A percentile compares a stretch with the other conserved stretches of the same genome.
phyloP scores from a whole-genome alignment of 2,329 filamentous ascomycete genomes.

The Neofusicoccum laricinum region DNA sequence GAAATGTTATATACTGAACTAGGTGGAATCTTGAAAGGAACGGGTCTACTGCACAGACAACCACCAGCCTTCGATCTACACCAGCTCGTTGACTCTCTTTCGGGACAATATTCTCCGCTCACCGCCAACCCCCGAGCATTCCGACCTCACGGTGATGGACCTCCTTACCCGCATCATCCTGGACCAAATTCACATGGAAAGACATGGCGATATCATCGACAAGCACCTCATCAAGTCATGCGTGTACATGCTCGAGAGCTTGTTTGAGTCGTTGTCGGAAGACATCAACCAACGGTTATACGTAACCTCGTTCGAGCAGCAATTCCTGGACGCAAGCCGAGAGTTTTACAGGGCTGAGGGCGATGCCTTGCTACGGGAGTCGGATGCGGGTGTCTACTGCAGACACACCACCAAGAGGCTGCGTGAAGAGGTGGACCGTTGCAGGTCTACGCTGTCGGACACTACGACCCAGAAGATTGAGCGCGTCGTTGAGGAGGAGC shows the following conservation, averaged over 20 bases:
- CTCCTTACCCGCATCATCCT: constrained; percentile 79
- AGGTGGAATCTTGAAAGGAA: constrained; percentile 51
- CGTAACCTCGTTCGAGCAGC: constrained; percentile 74
- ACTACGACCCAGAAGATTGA: constrained; percentile 71
- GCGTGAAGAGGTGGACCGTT: constrained; percentile 77
- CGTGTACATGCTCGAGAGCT: constrained; percentile 81
- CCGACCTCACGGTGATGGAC: constrained; percentile 59
- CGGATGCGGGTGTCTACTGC: constrained; percentile 80
- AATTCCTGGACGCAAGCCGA: constrained; percentile 68
- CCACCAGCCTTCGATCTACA: constrained; percentile 74
- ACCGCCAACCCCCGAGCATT: constrained; percentile 41
- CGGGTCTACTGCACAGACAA: constrained; percentile 75
- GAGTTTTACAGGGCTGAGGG: constrained; percentile 76
- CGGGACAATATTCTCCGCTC: constrained; percentile 78
- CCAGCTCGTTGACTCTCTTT: constrained; percentile 81
- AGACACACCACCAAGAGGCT: constrained; percentile 71
- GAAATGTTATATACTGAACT: not conserved
- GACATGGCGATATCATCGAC: constrained; percentile 86
- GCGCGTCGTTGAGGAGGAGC: constrained; percentile 72
- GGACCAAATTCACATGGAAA: constrained; percentile 89
- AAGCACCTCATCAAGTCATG: constrained; percentile 77
- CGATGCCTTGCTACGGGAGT: constrained; percentile 68
- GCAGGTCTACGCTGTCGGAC: constrained; percentile 74
- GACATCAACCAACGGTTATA: constrained; percentile 79
- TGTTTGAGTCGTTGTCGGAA: constrained; percentile 80